Percentiles rank a stretch among this genome's conserved stretches.
Conservation (phyloP, 2,329 filamentous ascomycete species). For the Zopfia rhizophila region DNA sequence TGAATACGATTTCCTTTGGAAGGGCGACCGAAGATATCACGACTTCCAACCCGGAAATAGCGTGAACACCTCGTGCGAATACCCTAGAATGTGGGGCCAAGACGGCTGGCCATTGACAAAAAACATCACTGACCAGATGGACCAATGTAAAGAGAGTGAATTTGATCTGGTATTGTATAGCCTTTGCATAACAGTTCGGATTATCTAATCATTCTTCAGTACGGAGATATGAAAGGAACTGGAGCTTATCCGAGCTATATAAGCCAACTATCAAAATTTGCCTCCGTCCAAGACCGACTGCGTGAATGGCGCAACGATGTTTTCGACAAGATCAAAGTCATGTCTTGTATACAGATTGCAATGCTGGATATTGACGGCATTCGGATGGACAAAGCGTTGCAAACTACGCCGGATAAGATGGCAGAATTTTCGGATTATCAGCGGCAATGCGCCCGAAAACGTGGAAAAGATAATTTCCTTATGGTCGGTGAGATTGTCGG, state of each 20-base stretch:
- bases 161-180: conserved; percentile 59
- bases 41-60: conserved; percentile 68
- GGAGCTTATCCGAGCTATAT: conserved; percentile 72
- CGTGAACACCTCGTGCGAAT: conserved; percentile 61
- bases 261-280: conserved; percentile 71
- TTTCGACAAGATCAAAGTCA: conserved; percentile 66
- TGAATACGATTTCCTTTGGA: conserved; percentile 70
- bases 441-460: conserved; percentile 64
- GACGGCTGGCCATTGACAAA: conserved; percentile 62
- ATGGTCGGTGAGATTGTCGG: conserved; percentile 72
- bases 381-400: conserved; percentile 73
- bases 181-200: not conserved
- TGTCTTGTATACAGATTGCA: conserved; percentile 71
- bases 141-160: conserved; percentile 68
- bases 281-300: conserved; percentile 73
- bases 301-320: conserved; percentile 71
- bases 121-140: conserved; percentile 39
- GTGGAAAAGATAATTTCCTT: conserved; percentile 72
- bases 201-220: conserved; percentile 48
- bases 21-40: conserved; percentile 63
- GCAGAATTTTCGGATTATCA: conserved; percentile 67
- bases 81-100: conserved; percentile 71
- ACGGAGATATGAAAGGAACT: conserved; percentile 68
- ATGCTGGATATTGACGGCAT: conserved; percentile 74
- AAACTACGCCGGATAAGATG: conserved; percentile 70